Percentiles rank a stretch among this genome's conserved stretches.
phyloP scores from a whole-genome alignment of 495 filamentous ascomycete genomes.

The Podospora comata region DNA sequence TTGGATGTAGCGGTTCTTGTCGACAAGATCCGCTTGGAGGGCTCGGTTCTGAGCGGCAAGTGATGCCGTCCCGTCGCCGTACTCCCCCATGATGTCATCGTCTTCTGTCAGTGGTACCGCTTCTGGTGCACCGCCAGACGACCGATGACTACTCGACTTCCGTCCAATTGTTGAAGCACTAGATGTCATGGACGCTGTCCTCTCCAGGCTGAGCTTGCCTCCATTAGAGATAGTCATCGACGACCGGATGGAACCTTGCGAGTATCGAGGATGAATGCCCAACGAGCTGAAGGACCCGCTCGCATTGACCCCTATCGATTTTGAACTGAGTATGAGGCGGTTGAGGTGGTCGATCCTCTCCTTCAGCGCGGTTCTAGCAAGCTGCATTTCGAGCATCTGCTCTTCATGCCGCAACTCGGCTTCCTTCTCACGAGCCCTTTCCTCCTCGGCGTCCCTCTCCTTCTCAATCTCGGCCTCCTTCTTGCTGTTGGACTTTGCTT shows the following conservation, averaged over 20 bases:
- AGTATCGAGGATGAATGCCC: constrained; percentile 62
- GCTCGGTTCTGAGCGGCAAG: constrained; percentile 78
- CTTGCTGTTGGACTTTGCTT: constrained; percentile 57
- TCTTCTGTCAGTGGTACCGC: constrained; percentile 51
- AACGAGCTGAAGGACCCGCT: constrained; percentile 69
- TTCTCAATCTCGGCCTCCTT: constrained; percentile 65
- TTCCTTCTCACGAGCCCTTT: constrained; percentile 73
- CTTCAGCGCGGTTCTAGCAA: constrained; percentile 91
- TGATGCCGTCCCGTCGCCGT: constrained; percentile 81
- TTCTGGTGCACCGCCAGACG: constrained; percentile 36
- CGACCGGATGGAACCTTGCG: constrained; percentile 62
- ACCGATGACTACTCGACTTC: constrained; percentile 44
- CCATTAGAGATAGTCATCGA: constrained; percentile 69
- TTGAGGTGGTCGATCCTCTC: constrained; percentile 98
- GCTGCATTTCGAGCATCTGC: constrained; percentile 96
- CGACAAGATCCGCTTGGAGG: constrained; percentile 84
- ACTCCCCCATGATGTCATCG: constrained; percentile 74
- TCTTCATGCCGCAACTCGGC: constrained; percentile 86
- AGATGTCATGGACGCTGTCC: constrained; percentile 66
- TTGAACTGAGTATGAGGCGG: constrained; percentile 89
- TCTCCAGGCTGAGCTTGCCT: constrained; percentile 54
- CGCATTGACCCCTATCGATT: constrained; percentile 87
- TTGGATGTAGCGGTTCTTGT: constrained; percentile 94
- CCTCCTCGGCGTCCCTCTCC: constrained; percentile 56
- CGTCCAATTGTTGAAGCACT: constrained; percentile 55